Percentiles rank a stretch among this genome's conserved stretches.
Evolutionary conservation across 2,329 filamentous ascomycete genomes (phyloP).

Genomic region (Lachnellula hyalina): DNA sequence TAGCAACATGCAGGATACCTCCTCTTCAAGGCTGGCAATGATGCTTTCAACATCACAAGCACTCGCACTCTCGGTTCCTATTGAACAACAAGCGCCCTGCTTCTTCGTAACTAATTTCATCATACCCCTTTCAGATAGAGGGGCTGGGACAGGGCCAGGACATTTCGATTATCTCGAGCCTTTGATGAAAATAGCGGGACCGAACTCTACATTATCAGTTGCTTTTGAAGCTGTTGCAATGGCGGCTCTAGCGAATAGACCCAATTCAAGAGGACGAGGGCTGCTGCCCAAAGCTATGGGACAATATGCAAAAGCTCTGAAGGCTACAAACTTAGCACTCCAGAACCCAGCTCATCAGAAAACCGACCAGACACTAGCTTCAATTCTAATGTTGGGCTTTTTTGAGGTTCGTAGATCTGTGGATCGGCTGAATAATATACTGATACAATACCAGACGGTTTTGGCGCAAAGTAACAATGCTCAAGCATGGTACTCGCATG

Average conservation of each 20-base stretch:
- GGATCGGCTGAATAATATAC: background rate
- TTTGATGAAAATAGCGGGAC: slow-evolving; percentile 42
- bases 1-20: slow-evolving; percentile 4
- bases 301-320: slow-evolving; percentile 51
- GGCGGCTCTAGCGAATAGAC: slow-evolving; percentile 51
- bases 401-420: slow-evolving; percentile 44
- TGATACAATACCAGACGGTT: slow-evolving; percentile 34
- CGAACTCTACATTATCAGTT: slow-evolving; percentile 44
- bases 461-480: slow-evolving; percentile 49
- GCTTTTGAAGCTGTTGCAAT: slow-evolving; percentile 57
- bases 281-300: slow-evolving; percentile 39
- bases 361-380: slow-evolving; percentile 53
- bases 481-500: slow-evolving; percentile 57
- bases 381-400: slow-evolving; percentile 54
- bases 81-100: slow-evolving; percentile 52
- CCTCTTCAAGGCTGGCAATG: slow-evolving; percentile 5
- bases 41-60: slow-evolving; percentile 28
- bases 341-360: slow-evolving; percentile 44
- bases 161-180: slow-evolving; percentile 56
- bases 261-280: slow-evolving; percentile 30
- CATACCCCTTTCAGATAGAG: slow-evolving; percentile 43
- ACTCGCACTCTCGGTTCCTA: slow-evolving; percentile 42
- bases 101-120: slow-evolving; percentile 59
- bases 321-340: slow-evolving; percentile 47
- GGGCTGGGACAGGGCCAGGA: slow-evolving; percentile 35